These are phyloP conservation scores for Fusarium sp. DNA, from an alignment of 2,329 filamentous ascomycete genomes.

Conservation along the genomic window DNA sequence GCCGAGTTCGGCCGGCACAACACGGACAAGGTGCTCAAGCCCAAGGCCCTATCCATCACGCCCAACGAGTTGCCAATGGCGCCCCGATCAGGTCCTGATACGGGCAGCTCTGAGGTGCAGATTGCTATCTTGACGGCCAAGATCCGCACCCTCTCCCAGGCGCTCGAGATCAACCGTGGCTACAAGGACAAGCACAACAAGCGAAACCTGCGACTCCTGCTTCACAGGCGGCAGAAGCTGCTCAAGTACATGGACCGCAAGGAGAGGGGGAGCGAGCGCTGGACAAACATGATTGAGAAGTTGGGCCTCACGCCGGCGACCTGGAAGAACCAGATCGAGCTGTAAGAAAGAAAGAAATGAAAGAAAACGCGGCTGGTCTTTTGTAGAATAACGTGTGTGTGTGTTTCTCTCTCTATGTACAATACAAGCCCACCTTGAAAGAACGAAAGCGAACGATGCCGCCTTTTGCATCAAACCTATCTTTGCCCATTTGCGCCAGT, in stretches of 20 bases:
- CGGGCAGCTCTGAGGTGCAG: slow-evolving; percentile 96
- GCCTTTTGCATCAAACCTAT: slow-evolving; percentile 42
- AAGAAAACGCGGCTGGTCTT: slow-evolving; percentile 31
- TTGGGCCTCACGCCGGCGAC: slow-evolving; percentile 86
- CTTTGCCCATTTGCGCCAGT: slow-evolving; percentile 47
- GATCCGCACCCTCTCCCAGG: slow-evolving; percentile 80
- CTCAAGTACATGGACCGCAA: slow-evolving; percentile 85
- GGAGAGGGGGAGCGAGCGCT: slow-evolving; percentile 89
- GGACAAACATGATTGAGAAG: slow-evolving; percentile 83
- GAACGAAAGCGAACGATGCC: slow-evolving; percentile 41
- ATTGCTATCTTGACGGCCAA: slow-evolving; percentile 94
- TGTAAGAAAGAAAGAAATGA: slow-evolving; percentile 37
- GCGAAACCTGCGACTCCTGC: slow-evolving; percentile 82
- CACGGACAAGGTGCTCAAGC: slow-evolving; percentile 75
- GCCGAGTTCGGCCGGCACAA: slow-evolving; percentile 89
- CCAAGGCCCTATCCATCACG: slow-evolving; percentile 61
- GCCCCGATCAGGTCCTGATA: slow-evolving; percentile 82
- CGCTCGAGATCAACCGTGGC: slow-evolving; percentile 70
- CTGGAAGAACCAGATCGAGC: slow-evolving; percentile 84
- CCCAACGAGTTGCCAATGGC: slow-evolving; percentile 53
- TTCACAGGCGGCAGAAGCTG: slow-evolving; percentile 89
- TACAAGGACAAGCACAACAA: slow-evolving; percentile 94
- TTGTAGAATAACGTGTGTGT: slow-evolving; percentile 56
- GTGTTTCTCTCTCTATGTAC: slow-evolving; percentile 57
- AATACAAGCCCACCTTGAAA: slow-evolving; percentile 51